Conservation (phyloP, 345 rosid species). For the Moricandia arvensis region DNA sequence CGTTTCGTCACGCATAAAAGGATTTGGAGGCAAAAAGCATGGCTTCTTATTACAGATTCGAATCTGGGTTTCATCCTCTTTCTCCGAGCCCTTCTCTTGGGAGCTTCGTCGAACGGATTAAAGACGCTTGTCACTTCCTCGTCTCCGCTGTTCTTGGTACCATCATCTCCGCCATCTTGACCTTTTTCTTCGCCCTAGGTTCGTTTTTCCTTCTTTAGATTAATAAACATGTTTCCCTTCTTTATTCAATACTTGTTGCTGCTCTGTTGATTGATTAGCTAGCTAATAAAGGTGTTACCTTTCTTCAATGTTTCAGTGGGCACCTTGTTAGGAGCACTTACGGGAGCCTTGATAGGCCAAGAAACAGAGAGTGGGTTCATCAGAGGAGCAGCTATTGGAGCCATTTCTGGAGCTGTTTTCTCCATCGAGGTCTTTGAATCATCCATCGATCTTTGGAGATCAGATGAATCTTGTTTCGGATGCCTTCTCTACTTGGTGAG, state of each 20-base stretch:
- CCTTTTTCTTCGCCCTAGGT: slow-evolving; percentile 98
- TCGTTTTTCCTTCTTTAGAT: background rate
- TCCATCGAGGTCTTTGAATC: slow-evolving; percentile 97
- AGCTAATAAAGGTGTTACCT: too few species aligned
- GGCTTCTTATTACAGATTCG: slow-evolving; percentile 25
- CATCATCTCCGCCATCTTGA: slow-evolving; percentile 87
- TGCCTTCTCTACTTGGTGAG: slow-evolving; percentile 93
- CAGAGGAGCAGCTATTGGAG: slow-evolving; percentile 95
- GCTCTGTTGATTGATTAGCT: too few species aligned
- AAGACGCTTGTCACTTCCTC: slow-evolving; percentile 60
- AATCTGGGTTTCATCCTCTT: slow-evolving; percentile 46
- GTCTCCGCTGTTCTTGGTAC: slow-evolving; percentile 78
- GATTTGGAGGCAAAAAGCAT: background rate
- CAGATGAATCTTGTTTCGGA: slow-evolving; percentile 87
- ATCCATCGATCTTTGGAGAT: slow-evolving; percentile 86
- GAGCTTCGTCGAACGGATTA: slow-evolving; percentile 45
- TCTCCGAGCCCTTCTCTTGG: slow-evolving; percentile 38
- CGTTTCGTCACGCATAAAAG: background rate
- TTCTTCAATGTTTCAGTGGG: slow-evolving; percentile 79
- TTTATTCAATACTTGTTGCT: too few species aligned
- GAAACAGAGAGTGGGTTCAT: slow-evolving; percentile 98
- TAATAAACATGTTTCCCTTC: too few species aligned
- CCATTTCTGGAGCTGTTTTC: slow-evolving; percentile 97
- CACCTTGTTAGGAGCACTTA: slow-evolving; percentile 92
- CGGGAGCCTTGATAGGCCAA: slow-evolving; percentile 98